Base-by-base conservation (phyloP, 768 basidiomycete species). In the Tricholoma saponaceum region DNA sequence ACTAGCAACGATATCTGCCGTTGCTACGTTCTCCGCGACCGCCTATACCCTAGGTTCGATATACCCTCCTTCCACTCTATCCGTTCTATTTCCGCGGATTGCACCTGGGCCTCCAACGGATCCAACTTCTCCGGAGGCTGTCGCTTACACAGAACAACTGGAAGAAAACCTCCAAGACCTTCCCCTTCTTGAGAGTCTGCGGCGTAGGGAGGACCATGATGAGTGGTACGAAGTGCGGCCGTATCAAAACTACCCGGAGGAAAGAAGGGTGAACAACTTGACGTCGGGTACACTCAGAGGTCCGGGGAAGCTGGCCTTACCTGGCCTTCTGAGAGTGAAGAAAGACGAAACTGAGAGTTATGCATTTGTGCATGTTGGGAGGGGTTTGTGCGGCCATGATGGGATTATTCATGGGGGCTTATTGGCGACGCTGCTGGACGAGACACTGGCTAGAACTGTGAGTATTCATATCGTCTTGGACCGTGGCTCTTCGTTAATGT, bases 331-430 rank as follows among this genome's bases (percentile, higher is more conserved):
- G 10, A 81, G 95, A 20, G 83, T 83, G 16, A 83, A 77, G 64
- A 77, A 74, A 55, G 93, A 97, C 72, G 91, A 94, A 67, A 78
- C 77, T 10, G 91, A 93, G 72, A 82, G 83, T 9, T 66, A 85
- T 25, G 76, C 84, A 5, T 75, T 97, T 58, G 55, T 95, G 1
- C 96, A 98, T 64, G 76, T 97, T 2, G 96, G 96, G 1, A 74
- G 90, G 41, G 90, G 87, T 2, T 60, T 98, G 52, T 98, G 96
- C 66, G 95, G 92, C 3, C 89, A 96, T 60, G 94, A 96, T 71
- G 96, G 96, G 0, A 94, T 99, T 59, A 75, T 98, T 2, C 96
- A 99, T 64, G 96, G 96, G 0, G 96, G 96, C 1, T 65, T 98
- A 58, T 76, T 98, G 18, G 93, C 95, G 37, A 97, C 94, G 1